Base-by-base conservation (phyloP, 2,329 filamentous ascomycete species). In the Aureobasidium sp. region DNA sequence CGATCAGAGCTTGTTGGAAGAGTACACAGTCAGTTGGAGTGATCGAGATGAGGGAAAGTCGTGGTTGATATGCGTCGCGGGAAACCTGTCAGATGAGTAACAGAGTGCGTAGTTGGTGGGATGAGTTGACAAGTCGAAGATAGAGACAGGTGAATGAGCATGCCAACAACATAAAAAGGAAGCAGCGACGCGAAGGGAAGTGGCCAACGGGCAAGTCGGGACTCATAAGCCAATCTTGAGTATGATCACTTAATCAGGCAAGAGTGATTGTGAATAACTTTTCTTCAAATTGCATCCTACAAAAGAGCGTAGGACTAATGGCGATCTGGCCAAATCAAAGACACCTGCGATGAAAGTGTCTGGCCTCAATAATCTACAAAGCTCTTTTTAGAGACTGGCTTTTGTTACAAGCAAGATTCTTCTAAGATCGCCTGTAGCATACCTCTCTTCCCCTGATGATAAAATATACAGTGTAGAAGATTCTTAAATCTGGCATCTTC, bases 401-500 rank as follows among this genome's bases (percentile, higher is more conserved):
- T 50, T 33, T 52, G 14, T 48, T 48, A 35, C 47, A 53, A 64
- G 47, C 59, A 56, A 61, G 47, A 63, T 60, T 40, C 57, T 35
- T 29, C 37, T 17, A 60, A 60, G 45, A 50, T 60, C 42, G 57
- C 45, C 47, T 27, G 27, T 35, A 61, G 48, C 39, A 37, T 61
- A 44, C 49, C 42, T 54, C 48, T 54, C 33, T 40, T 61, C 50
- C 49, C 40, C 50, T 39, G 39, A 7, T 61, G 42, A 45, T 61
- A 57, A 35, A 37, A 56, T 54, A 54, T 60, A 61, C 56, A 57
- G 39, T 53, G 39, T 62, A 53, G 50, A 50, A 60, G 53, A 61
- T 49, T 63, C 47, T 60, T 22, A 39, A 63, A 63, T 52, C 44
- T 50, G 44, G 19, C 5, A 57, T 24, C 19, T 40, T 44, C 19